Evolutionary conservation across 164 flowering plant species (phyloP), one percentile per base, ranked within the genome.

Genomic region (Stephania cephalantha): DNA sequence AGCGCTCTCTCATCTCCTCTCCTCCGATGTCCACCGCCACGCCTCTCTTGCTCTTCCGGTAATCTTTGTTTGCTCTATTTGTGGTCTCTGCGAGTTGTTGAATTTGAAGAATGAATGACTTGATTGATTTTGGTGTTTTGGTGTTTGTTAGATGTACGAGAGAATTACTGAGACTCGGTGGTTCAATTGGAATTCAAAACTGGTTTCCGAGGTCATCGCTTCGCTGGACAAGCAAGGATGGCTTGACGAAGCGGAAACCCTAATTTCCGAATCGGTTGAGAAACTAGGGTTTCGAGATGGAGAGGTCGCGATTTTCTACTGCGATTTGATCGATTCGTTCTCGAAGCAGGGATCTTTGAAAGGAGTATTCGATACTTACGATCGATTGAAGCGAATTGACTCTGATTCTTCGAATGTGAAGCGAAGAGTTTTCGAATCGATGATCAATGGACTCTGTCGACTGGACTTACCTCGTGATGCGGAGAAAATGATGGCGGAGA

Each of bases 121-220:
- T 72, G 22, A 30, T 71, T 71, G 46, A 30, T 22, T 13, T 68
- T 22, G 20, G 17, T 52, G 6, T 29, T 53, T 6, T 5, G 22
- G 11, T 22, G 7, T 22, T 30, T 45, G 4, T 77, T 86, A 94
- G 98, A 74, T 92, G 81, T 92, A 90, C 74, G 48, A 73, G 20
- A 83, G 76, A 73, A 87, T 92, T 44, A 78, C 74, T 53, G 87
- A 89, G 83, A 84, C 88, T 8, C 46, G 88, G 1, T 92, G 98
- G 97, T 94, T 88, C 76, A 68, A 52, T 20, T 90, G 91, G 91
- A 92, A 90, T 78, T 77, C 92, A 0, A 94, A 89, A 83, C 76
- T 90, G 20, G 85, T 84, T 0, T 89, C 97, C 0, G 82, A 81
- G 17, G 77, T 94, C 6, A 79, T 87, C 18, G 92, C 93, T 8